phyloP scores from a whole-genome alignment of 140 eudicot genomes.

The Flaveria floridana region DNA sequence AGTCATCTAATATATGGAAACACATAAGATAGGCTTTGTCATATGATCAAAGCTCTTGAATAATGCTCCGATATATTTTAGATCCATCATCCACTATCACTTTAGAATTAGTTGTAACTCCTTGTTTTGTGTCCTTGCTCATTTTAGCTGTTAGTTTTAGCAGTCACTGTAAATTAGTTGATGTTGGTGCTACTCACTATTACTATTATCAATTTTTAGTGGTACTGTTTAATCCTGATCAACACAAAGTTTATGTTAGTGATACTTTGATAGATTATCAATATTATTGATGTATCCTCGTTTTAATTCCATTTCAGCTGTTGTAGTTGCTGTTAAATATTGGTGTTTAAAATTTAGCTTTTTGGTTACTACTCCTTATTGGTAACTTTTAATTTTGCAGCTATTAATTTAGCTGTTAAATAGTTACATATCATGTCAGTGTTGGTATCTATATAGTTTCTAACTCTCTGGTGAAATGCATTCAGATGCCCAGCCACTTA shows the following conservation, averaged over 20 bases:
- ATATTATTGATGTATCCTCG: not conserved
- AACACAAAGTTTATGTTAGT: not conserved
- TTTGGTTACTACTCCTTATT: not conserved
- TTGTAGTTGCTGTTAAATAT: not conserved
- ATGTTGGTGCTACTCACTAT: not conserved
- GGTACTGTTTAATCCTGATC: not conserved
- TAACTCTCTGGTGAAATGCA: conserved; percentile 20
- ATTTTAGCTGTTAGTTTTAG: conserved; percentile 2
- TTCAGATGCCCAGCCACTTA: conserved; percentile 17
- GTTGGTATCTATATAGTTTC: not conserved
- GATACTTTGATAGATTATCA: not conserved
- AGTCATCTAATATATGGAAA: too few relatives aligned
- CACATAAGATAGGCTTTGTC: too few relatives aligned
- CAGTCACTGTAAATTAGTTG: not conserved
- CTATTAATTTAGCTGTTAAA: not conserved
- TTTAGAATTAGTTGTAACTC: too few relatives aligned
- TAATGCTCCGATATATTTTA: too few relatives aligned
- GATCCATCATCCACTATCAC: too few relatives aligned
- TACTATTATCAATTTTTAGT: not conserved
- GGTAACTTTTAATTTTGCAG: not conserved
- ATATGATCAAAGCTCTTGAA: too few relatives aligned
- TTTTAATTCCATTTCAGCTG: not conserved
- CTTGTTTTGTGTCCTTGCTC: not conserved
- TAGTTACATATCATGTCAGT: conserved; percentile 3
- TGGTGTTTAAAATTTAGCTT: not conserved